phyloP scores from a whole-genome alignment of 495 filamentous ascomycete species.

The Talaromyces ruber region DNA sequence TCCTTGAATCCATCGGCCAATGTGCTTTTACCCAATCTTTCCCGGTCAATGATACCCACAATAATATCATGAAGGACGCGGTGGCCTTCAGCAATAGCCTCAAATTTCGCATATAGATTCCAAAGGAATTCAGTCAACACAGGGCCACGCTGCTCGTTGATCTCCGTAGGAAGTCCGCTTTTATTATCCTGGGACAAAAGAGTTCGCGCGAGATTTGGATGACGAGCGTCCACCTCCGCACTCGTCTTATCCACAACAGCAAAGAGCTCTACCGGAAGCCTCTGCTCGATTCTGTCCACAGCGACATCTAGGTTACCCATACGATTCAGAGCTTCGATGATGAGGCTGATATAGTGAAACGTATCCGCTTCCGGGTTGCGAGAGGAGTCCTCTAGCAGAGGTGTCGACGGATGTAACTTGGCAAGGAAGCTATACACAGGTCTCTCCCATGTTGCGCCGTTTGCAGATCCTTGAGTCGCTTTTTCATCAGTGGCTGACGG shows the following conservation, averaged over 20 bases:
- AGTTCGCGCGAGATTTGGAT: slow-evolving; percentile 60
- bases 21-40: slow-evolving; percentile 48
- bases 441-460: slow-evolving; percentile 37
- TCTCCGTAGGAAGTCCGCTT: slow-evolving; percentile 51
- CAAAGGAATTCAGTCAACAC: slow-evolving; percentile 84
- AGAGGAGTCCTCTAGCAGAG: slow-evolving; percentile 77
- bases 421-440: slow-evolving; percentile 75
- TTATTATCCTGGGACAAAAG: slow-evolving; percentile 39
- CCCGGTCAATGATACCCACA: slow-evolving; percentile 68
- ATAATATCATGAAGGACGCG: slow-evolving; percentile 89
- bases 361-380: slow-evolving; percentile 93
- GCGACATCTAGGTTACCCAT: slow-evolving; percentile 78
- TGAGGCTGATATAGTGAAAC: slow-evolving; percentile 81
- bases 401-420: slow-evolving; percentile 58
- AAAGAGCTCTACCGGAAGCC: slow-evolving; percentile 90
- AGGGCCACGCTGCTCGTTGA: slow-evolving; percentile 64
- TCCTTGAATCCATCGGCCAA: slow-evolving; percentile 80
- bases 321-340: slow-evolving; percentile 83
- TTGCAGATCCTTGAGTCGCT: slow-evolving; percentile 36
- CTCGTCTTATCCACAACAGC: slow-evolving; percentile 91
- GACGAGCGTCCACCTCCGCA: slow-evolving; percentile 82
- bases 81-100: slow-evolving; percentile 92
- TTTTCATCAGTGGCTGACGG: slow-evolving; percentile 42
- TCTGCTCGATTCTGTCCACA: slow-evolving; percentile 82
- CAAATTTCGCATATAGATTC: slow-evolving; percentile 93